Conservation (phyloP, 495 filamentous ascomycete species). For the Hypoxylon cercidicola region DNA sequence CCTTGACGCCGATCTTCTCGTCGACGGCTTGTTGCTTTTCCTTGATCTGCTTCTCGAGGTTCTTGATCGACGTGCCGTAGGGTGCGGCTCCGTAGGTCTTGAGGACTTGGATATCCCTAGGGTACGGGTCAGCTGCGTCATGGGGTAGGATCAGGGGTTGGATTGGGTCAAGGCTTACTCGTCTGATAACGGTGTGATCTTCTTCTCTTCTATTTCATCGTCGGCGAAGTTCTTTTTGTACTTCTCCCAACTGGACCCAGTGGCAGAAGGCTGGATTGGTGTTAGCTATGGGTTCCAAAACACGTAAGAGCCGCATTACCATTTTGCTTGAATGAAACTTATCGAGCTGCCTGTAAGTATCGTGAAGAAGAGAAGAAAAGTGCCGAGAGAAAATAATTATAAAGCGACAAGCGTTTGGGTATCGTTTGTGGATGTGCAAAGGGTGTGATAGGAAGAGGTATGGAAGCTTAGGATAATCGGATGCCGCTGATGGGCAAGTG, state of each 20-base stretch:
- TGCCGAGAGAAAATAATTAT: background rate
- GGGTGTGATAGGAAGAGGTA: slow-evolving; percentile 9
- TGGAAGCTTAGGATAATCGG: slow-evolving; percentile 17
- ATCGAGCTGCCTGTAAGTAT: slow-evolving; percentile 10
- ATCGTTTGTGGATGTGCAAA: slow-evolving; percentile 27
- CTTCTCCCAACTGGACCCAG: slow-evolving; percentile 95
- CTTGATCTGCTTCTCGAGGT: slow-evolving; percentile 98
- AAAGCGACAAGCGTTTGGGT: slow-evolving; percentile 15
- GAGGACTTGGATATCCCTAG: slow-evolving; percentile 96
- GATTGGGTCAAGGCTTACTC: slow-evolving; percentile 71
- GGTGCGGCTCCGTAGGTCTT: slow-evolving; percentile 99
- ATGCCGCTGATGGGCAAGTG: slow-evolving; percentile 28
- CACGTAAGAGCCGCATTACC: slow-evolving; percentile 28
- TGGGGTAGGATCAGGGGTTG: slow-evolving; percentile 1
- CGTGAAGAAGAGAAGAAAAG: slow-evolving; percentile 36
- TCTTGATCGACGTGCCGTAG: slow-evolving; percentile 90
- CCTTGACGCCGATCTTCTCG: slow-evolving; percentile 92
- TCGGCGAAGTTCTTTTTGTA: slow-evolving; percentile 96
- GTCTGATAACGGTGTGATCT: slow-evolving; percentile 95
- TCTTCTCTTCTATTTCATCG: slow-evolving; percentile 98
- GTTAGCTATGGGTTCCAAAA: slow-evolving; percentile 24
- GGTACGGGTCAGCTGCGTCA: slow-evolving; percentile 47
- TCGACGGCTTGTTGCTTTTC: slow-evolving; percentile 96
- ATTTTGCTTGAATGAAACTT: slow-evolving; percentile 30
- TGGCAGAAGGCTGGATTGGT: slow-evolving; percentile 79